Base-by-base conservation (phyloP, 163 green algal species). In the Scenedesmus sp. region DNA sequence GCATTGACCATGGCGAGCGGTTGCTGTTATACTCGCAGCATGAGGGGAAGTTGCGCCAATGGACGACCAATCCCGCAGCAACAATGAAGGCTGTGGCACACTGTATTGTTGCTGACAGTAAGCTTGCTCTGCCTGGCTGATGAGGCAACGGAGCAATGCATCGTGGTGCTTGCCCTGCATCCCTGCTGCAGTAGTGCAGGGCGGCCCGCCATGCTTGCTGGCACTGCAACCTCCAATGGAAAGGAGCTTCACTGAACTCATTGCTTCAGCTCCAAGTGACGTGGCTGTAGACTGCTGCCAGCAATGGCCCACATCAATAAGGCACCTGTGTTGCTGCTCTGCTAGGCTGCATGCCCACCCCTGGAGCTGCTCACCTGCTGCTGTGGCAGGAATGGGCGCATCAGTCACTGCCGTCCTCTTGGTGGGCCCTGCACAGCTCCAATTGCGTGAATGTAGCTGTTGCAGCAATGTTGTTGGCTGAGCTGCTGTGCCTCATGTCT, bases 401-500 rank as follows among this genome's bases (percentile, higher is more conserved):
- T 40, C 40, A 2, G 12, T 18, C 30, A 40, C 1, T 40, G 30
- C 3, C 65, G 18, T 76, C 0, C 30, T 16, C 30, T 40, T 40
- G 65, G 65, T 40, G 30, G 65, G 7, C 65, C 65, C 65, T 76
- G 65, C 65, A 40, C 35, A 81, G 35, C 35, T 15, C 9, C 3
- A 26, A 30, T 33, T 44, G 72, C 18, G 35, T 81, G 3, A 9
- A 35, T 61, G 4, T 22, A 61, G 78, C 40, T 53, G 42, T 53
- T 83, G 20, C 40, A 40, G 40, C 37, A 61, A 30, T 51, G 33
- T 26, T 87, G 51, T 40, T 87, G 82, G 30, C 44, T 68, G 33
- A 76, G 15, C 37, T 81, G 65, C 40, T 89, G 80, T 46, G 85
- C 85, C 26, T 83, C 24, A 22, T 18, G 53, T 26, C 59, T 88